Conservation (phyloP, 2,329 filamentous ascomycete genomes). For the Metarhizium brunneum region DNA sequence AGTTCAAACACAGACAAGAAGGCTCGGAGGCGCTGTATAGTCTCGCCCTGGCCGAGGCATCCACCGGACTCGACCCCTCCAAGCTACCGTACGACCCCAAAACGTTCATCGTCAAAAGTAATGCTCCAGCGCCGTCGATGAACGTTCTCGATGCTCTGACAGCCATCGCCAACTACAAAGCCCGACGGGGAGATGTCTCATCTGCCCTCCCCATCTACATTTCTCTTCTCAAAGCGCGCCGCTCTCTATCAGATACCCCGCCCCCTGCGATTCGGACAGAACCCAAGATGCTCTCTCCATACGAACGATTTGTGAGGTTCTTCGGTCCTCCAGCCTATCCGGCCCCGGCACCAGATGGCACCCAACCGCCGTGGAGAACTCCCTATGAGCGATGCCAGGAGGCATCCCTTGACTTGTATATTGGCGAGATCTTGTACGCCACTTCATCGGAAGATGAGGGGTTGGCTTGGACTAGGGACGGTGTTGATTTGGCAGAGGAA, state of each 20-base stretch:
- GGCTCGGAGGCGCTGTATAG: slow-evolving; percentile 64
- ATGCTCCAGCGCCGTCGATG: slow-evolving; percentile 48
- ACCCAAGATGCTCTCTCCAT: slow-evolving; percentile 9
- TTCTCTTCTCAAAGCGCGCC: slow-evolving; percentile 71
- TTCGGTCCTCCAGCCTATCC: slow-evolving; percentile 55
- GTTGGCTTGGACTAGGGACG: slow-evolving; percentile 82
- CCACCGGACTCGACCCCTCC: slow-evolving; percentile 38
- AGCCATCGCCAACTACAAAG: slow-evolving; percentile 69
- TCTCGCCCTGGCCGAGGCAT: slow-evolving; percentile 68
- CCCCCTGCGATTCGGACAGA: slow-evolving; percentile 11
- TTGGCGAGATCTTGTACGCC: slow-evolving; percentile 86
- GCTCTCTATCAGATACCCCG: slow-evolving; percentile 39
- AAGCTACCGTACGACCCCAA: slow-evolving; percentile 43
- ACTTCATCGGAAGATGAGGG: slow-evolving; percentile 55
- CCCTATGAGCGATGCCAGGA: slow-evolving; percentile 68
- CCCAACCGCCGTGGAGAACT: slow-evolving; percentile 55
- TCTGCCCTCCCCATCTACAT: slow-evolving; percentile 75
- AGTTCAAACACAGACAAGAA: slow-evolving; percentile 59
- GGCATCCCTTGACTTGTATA: slow-evolving; percentile 77
- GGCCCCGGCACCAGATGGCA: slow-evolving; percentile 58
- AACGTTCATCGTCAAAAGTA: slow-evolving; percentile 56
- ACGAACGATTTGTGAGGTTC: slow-evolving; percentile 13
- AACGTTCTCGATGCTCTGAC: slow-evolving; percentile 73
- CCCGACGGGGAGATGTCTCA: slow-evolving; percentile 55
- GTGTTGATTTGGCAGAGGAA: slow-evolving; percentile 69